Evolutionary conservation across 2,329 filamentous ascomycete species (phyloP).

Genomic region (Didymella lethalis): DNA sequence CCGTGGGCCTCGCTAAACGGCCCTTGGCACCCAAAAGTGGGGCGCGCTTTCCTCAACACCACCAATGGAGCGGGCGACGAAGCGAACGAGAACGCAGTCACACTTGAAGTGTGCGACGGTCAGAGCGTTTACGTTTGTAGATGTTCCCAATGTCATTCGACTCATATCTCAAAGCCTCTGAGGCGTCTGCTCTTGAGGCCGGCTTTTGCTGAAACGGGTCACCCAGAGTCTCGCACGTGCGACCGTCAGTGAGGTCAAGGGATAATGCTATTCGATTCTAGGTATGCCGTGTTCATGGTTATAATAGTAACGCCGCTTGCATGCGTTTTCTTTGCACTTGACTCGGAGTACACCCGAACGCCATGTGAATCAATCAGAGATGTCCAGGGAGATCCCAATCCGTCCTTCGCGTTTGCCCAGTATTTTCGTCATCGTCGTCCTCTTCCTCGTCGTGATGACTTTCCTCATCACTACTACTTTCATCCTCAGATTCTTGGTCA

Average conservation of each 20-base stretch:
- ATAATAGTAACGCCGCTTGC: background rate
- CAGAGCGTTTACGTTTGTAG: no score
- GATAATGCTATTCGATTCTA: slow-evolving; percentile 3
- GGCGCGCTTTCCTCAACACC: background rate
- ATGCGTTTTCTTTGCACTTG: background rate
- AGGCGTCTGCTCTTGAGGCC: no score
- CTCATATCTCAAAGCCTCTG: no score
- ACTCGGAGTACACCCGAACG: slow-evolving; percentile 15
- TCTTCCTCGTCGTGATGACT: slow-evolving; percentile 45
- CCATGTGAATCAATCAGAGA: slow-evolving; percentile 25
- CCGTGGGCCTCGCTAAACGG: slow-evolving; percentile 27
- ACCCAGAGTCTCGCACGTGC: background rate
- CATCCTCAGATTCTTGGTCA: slow-evolving; percentile 33
- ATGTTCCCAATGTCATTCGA: no score
- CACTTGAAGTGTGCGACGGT: no score
- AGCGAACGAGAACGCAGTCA: no score
- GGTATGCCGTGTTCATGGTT: background rate
- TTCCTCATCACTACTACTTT: slow-evolving; percentile 47
- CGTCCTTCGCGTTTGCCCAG: slow-evolving; percentile 28
- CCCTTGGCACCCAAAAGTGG: slow-evolving; percentile 20
- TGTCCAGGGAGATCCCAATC: slow-evolving; percentile 50
- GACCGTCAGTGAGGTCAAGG: background rate
- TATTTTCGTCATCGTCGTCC: slow-evolving; percentile 35
- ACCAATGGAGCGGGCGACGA: background rate
- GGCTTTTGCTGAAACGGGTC: no score